Base-by-base conservation (phyloP, 306 rosid genomes). In the Prinsepia uniflora region DNA sequence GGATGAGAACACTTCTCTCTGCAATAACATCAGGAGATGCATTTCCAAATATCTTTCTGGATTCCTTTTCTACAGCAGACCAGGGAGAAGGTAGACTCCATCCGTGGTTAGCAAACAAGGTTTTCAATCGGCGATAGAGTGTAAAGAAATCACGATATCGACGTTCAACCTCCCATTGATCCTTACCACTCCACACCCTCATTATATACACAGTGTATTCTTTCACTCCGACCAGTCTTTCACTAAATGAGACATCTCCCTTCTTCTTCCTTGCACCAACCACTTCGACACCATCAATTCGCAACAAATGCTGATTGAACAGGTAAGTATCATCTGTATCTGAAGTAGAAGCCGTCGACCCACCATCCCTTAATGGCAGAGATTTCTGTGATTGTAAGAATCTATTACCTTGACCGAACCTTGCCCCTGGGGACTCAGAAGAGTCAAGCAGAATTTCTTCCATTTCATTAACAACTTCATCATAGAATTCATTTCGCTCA, bases 181-280 rank as follows among this genome's bases (percentile, higher is more conserved):
- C 87, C 65, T 83, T 82, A 81, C 91, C 92, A 54, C 96, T 84
- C 86, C 85, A 84, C 71, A 95, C 96, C 81, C 85, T 87, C 20
- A 91, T 85, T 81, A 71, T 87, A 79, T 95, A 95, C 49, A 91
- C 91, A 8, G 97, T 91, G 84, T 86, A 91, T 83, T 89, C 99
- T 90, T 91, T 91, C 78, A 95, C 96, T 70, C 99, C 99, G 71
- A 95, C 97, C 78, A 95, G 88, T 76, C 97, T 89, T 87, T 91
- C 97, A 81, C 99, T 89, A 49, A 95, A 83, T 66, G 99, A 91
- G 67, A 91, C 90, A 81, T 89, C 95, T 24, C 99, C 99, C 80
- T 79, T 89, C 86, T 85, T 91, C 87, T 95, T 97, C 85, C 96
- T 86, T 12, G 97, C 99, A 84, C 99, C 99, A 34, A 95, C 82